Evolutionary conservation across 345 rosid genomes (phyloP), one percentile per base, ranked within the genome.

Genomic region (Lumnitzera littorea): DNA sequence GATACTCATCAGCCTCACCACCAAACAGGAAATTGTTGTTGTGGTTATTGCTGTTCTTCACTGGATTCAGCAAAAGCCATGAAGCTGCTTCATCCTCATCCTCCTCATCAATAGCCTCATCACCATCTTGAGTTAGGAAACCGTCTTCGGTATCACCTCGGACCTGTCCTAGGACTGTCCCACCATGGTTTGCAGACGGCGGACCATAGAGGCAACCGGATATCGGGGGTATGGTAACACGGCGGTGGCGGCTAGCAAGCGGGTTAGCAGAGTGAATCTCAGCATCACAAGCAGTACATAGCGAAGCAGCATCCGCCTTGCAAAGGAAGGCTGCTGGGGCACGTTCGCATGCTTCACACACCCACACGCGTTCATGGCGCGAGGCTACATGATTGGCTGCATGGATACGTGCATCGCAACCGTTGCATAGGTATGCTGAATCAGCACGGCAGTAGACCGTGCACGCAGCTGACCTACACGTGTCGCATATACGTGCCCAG

Each of bases 201-300:
- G 68, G 60, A 6, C 66, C 70, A 49, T 63, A 65, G 1, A 65
- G 57, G 67, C 71, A 60, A 12, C 82, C 74, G 16, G 91, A 72
- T 12, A 83, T 67, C 4, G 96, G 95, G 15, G 74, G 81, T 55
- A 89, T 70, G 3, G 95, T 87, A 29, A 89, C 84, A 0, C 98
- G 91, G 47, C 82, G 91, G 79, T 91, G 98, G 65, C 96, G 96
- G 66, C 88, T 79, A 3, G 96, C 96, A 2, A 92, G 74, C 0
- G 96, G 91, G 70, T 92, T 92, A n/a, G 96, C 96, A 0, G 98
- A 87, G 60, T 92, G 98, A 66, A 92, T 82, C 29, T 82, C 92
- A 0, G 91, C 78, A 62, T 92, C 98, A 47, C 98, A 92, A 51
- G 83, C 62, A 3, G 75, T 47, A 51, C 98, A 92, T 9, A 92